Percentiles rank a stretch among this genome's conserved stretches.
phyloP scores from a whole-genome alignment of 2,329 filamentous ascomycete genomes.

The Scedosporium boydii region DNA sequence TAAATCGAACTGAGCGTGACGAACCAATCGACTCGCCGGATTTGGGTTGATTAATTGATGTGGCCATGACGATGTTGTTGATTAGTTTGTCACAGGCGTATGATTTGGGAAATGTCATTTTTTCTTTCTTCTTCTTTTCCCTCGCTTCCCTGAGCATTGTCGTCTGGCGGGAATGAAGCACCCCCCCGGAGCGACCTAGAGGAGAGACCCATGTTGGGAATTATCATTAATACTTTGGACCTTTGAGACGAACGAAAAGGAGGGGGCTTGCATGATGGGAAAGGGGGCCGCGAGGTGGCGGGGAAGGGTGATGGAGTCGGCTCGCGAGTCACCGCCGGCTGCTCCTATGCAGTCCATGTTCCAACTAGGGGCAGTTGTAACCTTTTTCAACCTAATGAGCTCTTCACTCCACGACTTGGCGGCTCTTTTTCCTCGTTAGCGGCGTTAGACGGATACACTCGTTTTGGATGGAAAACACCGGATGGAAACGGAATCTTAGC shows the following conservation, averaged over 20 bases:
- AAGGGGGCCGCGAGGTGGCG: not conserved
- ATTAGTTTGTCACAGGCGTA: not conserved
- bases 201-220: not conserved
- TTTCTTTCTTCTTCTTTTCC: conserved; percentile 1
- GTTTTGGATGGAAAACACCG: not conserved
- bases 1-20: not conserved
- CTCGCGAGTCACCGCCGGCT: not conserved
- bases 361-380: no score
- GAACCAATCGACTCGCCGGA: not conserved
- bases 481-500: not conserved
- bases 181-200: not conserved
- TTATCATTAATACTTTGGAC: not conserved
- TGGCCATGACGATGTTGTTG: not conserved
- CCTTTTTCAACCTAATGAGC: not conserved
- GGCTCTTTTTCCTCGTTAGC: not conserved
- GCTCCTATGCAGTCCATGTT: no score
- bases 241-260: not conserved
- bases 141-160: not conserved
- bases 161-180: not conserved
- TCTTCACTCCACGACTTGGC: not conserved
- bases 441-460: not conserved
- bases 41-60: not conserved
- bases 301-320: not conserved
- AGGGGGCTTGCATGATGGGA: not conserved
- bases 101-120: not conserved